phyloP scores from a whole-genome alignment of 1,284 basidiomycete genomes.

The Vanrija pseudolonga region DNA sequence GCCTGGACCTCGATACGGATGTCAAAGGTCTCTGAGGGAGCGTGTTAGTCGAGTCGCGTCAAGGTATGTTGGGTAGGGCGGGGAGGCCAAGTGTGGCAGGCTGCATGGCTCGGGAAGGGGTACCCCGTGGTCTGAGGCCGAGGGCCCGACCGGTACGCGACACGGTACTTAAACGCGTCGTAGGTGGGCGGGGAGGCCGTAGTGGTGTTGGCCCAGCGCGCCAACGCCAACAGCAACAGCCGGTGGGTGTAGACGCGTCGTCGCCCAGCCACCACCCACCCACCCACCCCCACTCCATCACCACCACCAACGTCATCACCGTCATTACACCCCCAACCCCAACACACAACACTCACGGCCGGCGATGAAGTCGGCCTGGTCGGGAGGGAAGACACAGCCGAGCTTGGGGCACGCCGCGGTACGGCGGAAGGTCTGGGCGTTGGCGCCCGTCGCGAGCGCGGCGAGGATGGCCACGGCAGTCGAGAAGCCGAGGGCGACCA shows the following conservation, averaged over 20 bases:
- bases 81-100: background rate
- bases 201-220: too few species aligned
- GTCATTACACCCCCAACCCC: background rate
- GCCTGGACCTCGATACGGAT: constrained; percentile 49
- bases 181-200: too few species aligned
- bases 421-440: constrained; percentile 46
- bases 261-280: background rate
- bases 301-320: too few species aligned
- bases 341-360: constrained; percentile 24
- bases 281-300: background rate
- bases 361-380: constrained; percentile 42
- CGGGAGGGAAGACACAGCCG: constrained; percentile 47
- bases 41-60: background rate
- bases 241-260: too few species aligned
- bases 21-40: constrained; percentile 37
- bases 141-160: too few species aligned
- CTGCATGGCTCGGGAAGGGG: background rate
- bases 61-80: too few species aligned
- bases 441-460: constrained; percentile 21
- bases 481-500: constrained; percentile 20
- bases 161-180: too few species aligned
- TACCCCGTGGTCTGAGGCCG: too few species aligned
- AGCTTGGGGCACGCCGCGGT: constrained; percentile 46
- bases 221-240: too few species aligned
- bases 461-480: constrained; percentile 2